A percentile compares a stretch with the other conserved stretches of the same genome.
These are phyloP conservation scores for Penicillium corylophilum DNA, from an alignment of 2,329 filamentous ascomycete species.

Conservation along the genomic window DNA sequence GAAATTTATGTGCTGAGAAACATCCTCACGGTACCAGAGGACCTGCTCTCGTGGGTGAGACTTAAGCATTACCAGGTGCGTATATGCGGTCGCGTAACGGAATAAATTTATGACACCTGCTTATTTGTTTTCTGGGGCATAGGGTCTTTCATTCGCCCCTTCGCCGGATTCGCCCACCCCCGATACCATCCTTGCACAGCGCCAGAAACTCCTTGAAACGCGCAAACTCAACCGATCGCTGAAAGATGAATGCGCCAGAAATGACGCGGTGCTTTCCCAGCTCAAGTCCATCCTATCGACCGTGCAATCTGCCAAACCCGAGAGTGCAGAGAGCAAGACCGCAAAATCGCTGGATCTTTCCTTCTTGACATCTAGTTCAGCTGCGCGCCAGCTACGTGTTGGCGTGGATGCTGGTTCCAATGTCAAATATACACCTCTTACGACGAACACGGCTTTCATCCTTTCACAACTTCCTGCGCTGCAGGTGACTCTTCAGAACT, in stretches of 20 bases:
- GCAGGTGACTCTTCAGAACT: constrained; percentile 64
- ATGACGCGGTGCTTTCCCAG: constrained; percentile 67
- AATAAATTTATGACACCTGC: too few species aligned
- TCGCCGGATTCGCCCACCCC: constrained; percentile 53
- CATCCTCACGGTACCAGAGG: constrained; percentile 70
- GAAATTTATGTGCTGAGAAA: constrained; percentile 90
- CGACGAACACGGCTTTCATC: constrained; percentile 63
- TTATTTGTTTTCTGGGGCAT: too few species aligned
- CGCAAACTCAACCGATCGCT: constrained; percentile 70
- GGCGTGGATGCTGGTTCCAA: constrained; percentile 37
- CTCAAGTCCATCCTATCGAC: constrained; percentile 59
- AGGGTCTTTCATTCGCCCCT: constrained; percentile 40
- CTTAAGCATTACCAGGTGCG: constrained; percentile 79
- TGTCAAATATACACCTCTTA: constrained; percentile 39
- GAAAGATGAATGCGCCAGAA: constrained; percentile 67
- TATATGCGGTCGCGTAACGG: neutral
- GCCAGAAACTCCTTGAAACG: constrained; percentile 75
- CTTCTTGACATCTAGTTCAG: constrained; percentile 55
- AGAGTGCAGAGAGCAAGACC: constrained; percentile 13
- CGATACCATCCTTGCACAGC: constrained; percentile 69
- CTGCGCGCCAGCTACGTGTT: constrained; percentile 49
- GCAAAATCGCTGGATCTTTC: constrained; percentile 46
- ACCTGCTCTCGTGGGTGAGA: constrained; percentile 73
- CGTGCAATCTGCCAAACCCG: constrained; percentile 20
- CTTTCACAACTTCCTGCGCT: constrained; percentile 80